Conservation (phyloP, 768 basidiomycete genomes). For the Lactarius sp. region DNA sequence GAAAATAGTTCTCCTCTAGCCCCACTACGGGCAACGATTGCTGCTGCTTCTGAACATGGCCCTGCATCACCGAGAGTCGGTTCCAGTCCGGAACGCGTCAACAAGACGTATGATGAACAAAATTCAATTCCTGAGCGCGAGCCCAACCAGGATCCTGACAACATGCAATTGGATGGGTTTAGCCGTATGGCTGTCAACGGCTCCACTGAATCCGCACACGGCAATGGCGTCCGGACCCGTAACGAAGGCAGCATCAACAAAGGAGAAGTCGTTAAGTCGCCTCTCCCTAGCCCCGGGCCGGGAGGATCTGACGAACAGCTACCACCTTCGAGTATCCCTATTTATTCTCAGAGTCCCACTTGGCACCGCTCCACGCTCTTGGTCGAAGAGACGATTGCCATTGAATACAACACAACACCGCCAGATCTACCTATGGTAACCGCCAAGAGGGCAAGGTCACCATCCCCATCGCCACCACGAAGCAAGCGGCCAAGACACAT, state of each 20-base stretch:
- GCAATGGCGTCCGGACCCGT: not conserved
- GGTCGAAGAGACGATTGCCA: not conserved
- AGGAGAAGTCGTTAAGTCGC: not conserved
- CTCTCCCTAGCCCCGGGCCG: not conserved
- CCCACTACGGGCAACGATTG: not conserved
- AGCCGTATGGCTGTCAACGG: conserved; percentile 14
- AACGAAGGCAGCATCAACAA: not conserved
- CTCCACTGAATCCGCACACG: not conserved
- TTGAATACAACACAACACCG: not conserved
- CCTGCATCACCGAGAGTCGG: not conserved
- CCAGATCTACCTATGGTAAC: not conserved
- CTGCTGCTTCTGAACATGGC: not conserved
- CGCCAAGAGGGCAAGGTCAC: conserved; percentile 8
- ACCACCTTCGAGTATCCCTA: conserved; percentile 19
- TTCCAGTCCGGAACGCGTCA: not conserved
- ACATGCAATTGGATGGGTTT: not conserved
- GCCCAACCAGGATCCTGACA: not conserved
- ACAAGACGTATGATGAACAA: not conserved
- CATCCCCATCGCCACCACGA: not conserved
- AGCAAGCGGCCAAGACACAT: conserved; percentile 9
- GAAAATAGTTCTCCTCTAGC: not conserved
- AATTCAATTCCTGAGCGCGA: not conserved
- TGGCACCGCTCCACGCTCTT: not conserved
- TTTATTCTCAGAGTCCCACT: conserved; percentile 8
- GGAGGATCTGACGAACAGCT: not conserved